These are phyloP conservation scores for Didymella keratinophila DNA, from an alignment of 2,329 filamentous ascomycete genomes.

Conservation along the genomic window DNA sequence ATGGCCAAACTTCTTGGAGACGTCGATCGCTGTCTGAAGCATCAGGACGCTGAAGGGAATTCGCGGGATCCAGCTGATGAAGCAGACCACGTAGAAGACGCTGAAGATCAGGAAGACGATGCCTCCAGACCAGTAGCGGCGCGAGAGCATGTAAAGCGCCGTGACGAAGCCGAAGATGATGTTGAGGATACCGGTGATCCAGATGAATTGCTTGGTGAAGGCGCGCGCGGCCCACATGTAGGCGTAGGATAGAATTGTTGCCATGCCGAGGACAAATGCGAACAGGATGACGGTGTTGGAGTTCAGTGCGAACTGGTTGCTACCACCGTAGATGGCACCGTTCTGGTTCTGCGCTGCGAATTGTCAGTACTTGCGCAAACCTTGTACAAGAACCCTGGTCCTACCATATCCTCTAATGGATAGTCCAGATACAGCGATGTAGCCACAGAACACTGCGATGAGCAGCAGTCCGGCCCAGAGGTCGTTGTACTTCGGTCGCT, in stretches of 20 bases:
- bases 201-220: constrained; percentile 91
- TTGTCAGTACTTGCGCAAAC: constrained; percentile 12
- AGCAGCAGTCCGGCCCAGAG: constrained; percentile 86
- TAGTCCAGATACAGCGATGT: constrained; percentile 77
- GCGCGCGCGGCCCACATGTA: constrained; percentile 79
- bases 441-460: constrained; percentile 74
- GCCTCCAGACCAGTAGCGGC: constrained; percentile 80
- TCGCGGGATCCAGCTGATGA: constrained; percentile 83
- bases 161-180: constrained; percentile 85
- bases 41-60: constrained; percentile 93
- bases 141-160: constrained; percentile 82
- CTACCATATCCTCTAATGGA: constrained; percentile 74
- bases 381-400: constrained; percentile 11
- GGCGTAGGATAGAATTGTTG: constrained; percentile 75
- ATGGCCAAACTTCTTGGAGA: constrained; percentile 83
- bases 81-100: constrained; percentile 81
- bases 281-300: constrained; percentile 90
- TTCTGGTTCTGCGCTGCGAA: constrained; percentile 64
- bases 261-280: constrained; percentile 75
- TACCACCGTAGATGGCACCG: constrained; percentile 76
- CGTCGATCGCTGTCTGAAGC: constrained; percentile 84
- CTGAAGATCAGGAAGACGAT: constrained; percentile 87
- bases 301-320: constrained; percentile 73
- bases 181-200: constrained; percentile 71
- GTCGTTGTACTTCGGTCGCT: constrained; percentile 88